phyloP scores from a whole-genome alignment of 192 early-diverging fungal genomes.

The Coemansia sp. region DNA sequence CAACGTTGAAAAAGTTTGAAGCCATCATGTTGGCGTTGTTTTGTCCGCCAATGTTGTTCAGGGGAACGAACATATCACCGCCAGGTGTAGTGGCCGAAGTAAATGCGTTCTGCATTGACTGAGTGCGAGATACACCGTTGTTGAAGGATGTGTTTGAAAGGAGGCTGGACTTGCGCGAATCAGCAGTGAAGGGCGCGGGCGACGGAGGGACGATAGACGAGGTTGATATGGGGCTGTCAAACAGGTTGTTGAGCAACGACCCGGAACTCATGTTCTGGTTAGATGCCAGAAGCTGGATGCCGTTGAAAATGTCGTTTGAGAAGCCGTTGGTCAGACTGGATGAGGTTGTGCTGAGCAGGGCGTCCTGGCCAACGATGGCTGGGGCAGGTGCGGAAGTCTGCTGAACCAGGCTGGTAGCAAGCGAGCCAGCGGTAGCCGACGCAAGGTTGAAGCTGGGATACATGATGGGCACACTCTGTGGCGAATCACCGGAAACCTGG shows the following conservation, averaged over 20 bases:
- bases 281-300: conserved; percentile 44
- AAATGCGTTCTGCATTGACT: conserved; percentile 14
- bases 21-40: not conserved
- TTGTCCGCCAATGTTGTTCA: conserved; percentile 10
- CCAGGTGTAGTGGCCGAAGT: conserved; percentile 17
- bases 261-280: conserved; percentile 51
- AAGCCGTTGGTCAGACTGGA: conserved; percentile 15
- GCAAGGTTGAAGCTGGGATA: conserved; percentile 21
- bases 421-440: conserved; percentile 6
- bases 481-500: conserved; percentile 10
- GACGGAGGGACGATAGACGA: conserved; percentile 12
- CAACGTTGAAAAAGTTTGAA: conserved; percentile 17
- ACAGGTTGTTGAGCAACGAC: conserved; percentile 29
- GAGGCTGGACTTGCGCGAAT: not conserved
- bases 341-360: conserved; percentile 13
- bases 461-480: conserved; percentile 30
- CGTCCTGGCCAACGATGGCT: conserved; percentile 9
- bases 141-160: not conserved
- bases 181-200: not conserved
- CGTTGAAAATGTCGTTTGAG: conserved; percentile 26
- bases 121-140: not conserved
- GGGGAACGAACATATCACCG: conserved; percentile 45
- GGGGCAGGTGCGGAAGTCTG: conserved; percentile 1
- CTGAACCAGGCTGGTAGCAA: conserved; percentile 11
- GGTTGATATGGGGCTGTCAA: conserved; percentile 13